Conservation (phyloP, 1,284 basidiomycete genomes). For the Sutorius eximius region DNA sequence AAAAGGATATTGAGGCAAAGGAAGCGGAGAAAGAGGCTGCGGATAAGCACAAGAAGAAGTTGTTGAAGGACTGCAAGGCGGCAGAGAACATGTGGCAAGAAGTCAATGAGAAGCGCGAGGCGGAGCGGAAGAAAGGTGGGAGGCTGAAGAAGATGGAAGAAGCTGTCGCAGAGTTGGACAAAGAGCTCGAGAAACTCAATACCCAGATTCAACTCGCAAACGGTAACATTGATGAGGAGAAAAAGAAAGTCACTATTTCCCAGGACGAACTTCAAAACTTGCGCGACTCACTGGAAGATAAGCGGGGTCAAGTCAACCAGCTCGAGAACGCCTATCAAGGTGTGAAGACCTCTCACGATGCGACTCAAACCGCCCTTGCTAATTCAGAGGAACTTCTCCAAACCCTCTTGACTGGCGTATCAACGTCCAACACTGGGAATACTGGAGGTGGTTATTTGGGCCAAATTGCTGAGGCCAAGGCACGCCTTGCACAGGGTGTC, state of each 20-base stretch:
- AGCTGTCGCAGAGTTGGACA: slow-evolving; percentile 76
- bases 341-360: slow-evolving; percentile 74
- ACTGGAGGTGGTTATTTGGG: slow-evolving; percentile 92
- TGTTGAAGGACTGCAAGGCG: slow-evolving; percentile 46
- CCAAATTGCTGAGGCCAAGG: slow-evolving; percentile 88
- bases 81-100: slow-evolving; percentile 59
- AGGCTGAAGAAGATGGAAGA: slow-evolving; percentile 76
- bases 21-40: slow-evolving; percentile 45
- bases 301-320: slow-evolving; percentile 58
- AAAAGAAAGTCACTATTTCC: slow-evolving; percentile 57
- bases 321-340: slow-evolving; percentile 64
- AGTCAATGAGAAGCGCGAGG: slow-evolving; percentile 64
- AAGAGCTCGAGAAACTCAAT: slow-evolving; percentile 82
- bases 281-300: slow-evolving; percentile 51
- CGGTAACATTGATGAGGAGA: slow-evolving; percentile 79
- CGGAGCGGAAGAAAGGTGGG: slow-evolving; percentile 70
- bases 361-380: slow-evolving; percentile 61
- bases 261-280: slow-evolving; percentile 65
- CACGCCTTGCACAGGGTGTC: slow-evolving; percentile 70
- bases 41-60: slow-evolving; percentile 53
- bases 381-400: slow-evolving; percentile 94
- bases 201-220: slow-evolving; percentile 88
- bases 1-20: slow-evolving; percentile 55
- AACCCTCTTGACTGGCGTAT: slow-evolving; percentile 90
- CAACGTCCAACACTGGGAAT: slow-evolving; percentile 59